Percentiles rank a stretch among this genome's conserved stretches.
Evolutionary conservation across 768 basidiomycete genomes (phyloP).

Genomic region (Russula lepida): DNA sequence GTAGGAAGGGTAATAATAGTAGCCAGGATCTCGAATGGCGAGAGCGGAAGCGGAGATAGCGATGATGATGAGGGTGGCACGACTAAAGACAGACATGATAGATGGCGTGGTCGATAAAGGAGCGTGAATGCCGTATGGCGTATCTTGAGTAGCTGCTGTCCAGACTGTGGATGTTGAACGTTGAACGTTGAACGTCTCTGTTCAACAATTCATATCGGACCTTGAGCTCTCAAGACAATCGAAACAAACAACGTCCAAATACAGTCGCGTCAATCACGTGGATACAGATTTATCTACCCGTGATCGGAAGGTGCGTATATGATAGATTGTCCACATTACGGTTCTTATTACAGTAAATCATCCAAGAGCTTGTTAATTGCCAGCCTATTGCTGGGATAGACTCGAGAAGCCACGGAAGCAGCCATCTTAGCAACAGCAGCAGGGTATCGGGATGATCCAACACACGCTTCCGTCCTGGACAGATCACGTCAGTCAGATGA

Average conservation of each 20-base stretch:
- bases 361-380: no score
- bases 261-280: conserved; percentile 13
- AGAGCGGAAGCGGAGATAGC: conserved; percentile 6
- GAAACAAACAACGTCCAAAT: conserved; percentile 11
- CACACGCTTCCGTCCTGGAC: conserved; percentile 16
- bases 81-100: conserved; percentile 13
- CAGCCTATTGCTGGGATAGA: no score
- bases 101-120: conserved; percentile 5
- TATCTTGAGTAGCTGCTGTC: background rate
- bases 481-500: background rate
- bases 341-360: no score
- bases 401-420: no score
- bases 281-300: no score
- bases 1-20: conserved; percentile 5
- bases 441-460: conserved; percentile 16
- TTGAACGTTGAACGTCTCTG: background rate
- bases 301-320: background rate
- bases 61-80: conserved; percentile 7
- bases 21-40: background rate
- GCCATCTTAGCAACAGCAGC: conserved; percentile 9
- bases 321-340: background rate
- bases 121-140: conserved; percentile 8
- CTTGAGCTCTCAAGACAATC: no score
- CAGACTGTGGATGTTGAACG: conserved; percentile 1
- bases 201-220: background rate